A percentile compares a stretch with the other conserved stretches of the same genome.
These are phyloP conservation scores for Coleophoma eucalyptorum DNA, from an alignment of 2,329 filamentous ascomycete species.

Conservation along the genomic window DNA sequence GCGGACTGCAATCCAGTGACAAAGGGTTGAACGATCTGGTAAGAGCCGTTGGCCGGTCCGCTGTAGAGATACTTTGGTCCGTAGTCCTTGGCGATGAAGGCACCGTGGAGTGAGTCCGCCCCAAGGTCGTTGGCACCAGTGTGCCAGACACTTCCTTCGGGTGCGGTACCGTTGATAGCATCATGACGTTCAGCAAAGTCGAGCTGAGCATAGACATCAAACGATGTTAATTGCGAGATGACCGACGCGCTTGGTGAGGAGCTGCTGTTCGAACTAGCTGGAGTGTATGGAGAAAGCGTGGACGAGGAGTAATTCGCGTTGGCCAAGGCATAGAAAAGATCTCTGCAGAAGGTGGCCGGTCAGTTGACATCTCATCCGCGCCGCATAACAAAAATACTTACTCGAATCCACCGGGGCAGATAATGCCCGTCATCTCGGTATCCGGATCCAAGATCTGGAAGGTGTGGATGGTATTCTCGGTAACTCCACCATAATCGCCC, in stretches of 20 bases:
- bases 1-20: constrained; percentile 35
- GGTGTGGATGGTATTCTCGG: constrained; percentile 41
- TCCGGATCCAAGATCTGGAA: constrained; percentile 44
- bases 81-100: constrained; percentile 40
- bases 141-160: constrained; percentile 32
- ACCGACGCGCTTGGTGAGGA: constrained; percentile 16
- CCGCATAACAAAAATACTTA: constrained; percentile 13
- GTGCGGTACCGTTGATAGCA: constrained; percentile 36
- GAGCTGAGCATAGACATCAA: constrained; percentile 39
- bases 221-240: constrained; percentile 32
- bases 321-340: constrained; percentile 37
- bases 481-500: constrained; percentile 42
- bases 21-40: constrained; percentile 40
- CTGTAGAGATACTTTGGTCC: constrained; percentile 40
- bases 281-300: constrained; percentile 30
- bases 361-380: not conserved
- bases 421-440: constrained; percentile 41
- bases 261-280: constrained; percentile 20
- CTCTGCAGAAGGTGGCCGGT: constrained; percentile 8
- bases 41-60: constrained; percentile 20
- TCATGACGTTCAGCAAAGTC: constrained; percentile 35
- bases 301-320: constrained; percentile 29
- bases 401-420: constrained; percentile 45
- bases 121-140: constrained; percentile 30
- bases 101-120: constrained; percentile 27